phyloP scores from a whole-genome alignment of 179 eudicot genomes.

The Carnegiea gigantea region DNA sequence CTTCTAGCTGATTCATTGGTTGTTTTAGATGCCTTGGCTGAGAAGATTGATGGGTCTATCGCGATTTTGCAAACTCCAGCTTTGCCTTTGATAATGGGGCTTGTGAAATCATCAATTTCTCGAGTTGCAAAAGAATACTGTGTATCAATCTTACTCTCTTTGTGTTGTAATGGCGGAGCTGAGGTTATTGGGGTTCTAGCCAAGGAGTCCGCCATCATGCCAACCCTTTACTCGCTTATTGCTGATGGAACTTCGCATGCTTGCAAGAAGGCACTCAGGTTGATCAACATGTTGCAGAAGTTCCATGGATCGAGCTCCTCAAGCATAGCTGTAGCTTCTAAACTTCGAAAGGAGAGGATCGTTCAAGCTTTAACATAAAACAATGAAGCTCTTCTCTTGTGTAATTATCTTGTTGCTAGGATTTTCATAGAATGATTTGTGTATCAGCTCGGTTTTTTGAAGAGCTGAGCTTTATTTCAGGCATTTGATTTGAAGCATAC shows the following conservation, averaged over 20 bases:
- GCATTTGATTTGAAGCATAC: constrained; percentile 10
- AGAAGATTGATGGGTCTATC: constrained; percentile 50
- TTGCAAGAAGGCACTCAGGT: constrained; percentile 54
- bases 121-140: constrained; percentile 62
- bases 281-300: constrained; percentile 56
- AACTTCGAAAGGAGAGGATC: constrained; percentile 38
- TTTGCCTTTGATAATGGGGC: constrained; percentile 28
- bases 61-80: constrained; percentile 40
- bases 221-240: constrained; percentile 43
- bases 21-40: constrained; percentile 56
- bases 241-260: constrained; percentile 56
- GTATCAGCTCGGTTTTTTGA: constrained; percentile 32
- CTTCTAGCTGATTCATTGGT: constrained; percentile 56
- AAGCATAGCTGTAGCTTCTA: constrained; percentile 21
- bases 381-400: not conserved
- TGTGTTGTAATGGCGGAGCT: constrained; percentile 49
- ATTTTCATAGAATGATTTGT: not conserved
- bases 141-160: constrained; percentile 52
- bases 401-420: constrained; percentile 6
- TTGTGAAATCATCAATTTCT: constrained; percentile 40
- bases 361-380: constrained; percentile 30
- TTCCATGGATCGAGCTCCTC: constrained; percentile 62
- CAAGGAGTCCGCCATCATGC: constrained; percentile 48
- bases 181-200: constrained; percentile 45
- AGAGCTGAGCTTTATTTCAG: constrained; percentile 26